Percentiles rank a stretch among this genome's conserved stretches.
These are phyloP conservation scores for Trametes sanguinea DNA, from an alignment of 768 basidiomycete genomes.

Conservation along the genomic window DNA sequence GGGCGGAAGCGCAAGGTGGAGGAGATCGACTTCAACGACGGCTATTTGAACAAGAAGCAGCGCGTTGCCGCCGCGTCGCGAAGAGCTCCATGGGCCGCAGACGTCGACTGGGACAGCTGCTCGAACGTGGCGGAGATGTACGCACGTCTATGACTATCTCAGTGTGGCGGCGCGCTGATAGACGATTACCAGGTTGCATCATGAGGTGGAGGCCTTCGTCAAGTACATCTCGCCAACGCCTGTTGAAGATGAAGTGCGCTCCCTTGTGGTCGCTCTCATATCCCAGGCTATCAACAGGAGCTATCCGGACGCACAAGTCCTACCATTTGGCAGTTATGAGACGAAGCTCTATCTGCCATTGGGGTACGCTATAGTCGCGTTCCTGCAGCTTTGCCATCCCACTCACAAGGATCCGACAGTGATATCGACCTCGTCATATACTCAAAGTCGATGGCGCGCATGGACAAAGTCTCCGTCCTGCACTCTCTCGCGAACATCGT, in stretches of 20 bases:
- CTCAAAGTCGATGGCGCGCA: slow-evolving; percentile 73
- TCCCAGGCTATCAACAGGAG: slow-evolving; percentile 58
- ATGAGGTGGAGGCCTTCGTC: slow-evolving; percentile 84
- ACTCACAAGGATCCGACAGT: slow-evolving; percentile 41
- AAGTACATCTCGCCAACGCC: slow-evolving; percentile 86
- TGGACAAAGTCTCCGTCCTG: slow-evolving; percentile 68
- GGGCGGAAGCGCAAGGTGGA: slow-evolving; percentile 52
- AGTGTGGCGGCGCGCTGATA: neutral
- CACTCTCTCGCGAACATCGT: slow-evolving; percentile 78
- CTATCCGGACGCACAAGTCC: slow-evolving; percentile 80
- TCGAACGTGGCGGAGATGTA: slow-evolving; percentile 84
- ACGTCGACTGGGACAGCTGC: slow-evolving; percentile 73
- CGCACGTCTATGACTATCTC: slow-evolving; percentile 32
- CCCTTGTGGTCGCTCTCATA: slow-evolving; percentile 71
- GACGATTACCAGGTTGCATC: slow-evolving; percentile 63
- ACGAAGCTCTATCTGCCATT: slow-evolving; percentile 92
- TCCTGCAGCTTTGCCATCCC: neutral
- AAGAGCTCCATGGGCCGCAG: slow-evolving; percentile 63
- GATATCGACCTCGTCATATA: slow-evolving; percentile 95
- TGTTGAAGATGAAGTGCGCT: slow-evolving; percentile 82
- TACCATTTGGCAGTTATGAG: slow-evolving; percentile 90
- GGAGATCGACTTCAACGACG: slow-evolving; percentile 50
- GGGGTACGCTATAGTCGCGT: slow-evolving; percentile 58
- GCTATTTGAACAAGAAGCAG: slow-evolving; percentile 55
- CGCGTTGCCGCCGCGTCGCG: slow-evolving; percentile 52